These are phyloP conservation scores for Paramarasmius palmivorus DNA, from an alignment of 1,284 basidiomycete genomes.

Conservation along the genomic window DNA sequence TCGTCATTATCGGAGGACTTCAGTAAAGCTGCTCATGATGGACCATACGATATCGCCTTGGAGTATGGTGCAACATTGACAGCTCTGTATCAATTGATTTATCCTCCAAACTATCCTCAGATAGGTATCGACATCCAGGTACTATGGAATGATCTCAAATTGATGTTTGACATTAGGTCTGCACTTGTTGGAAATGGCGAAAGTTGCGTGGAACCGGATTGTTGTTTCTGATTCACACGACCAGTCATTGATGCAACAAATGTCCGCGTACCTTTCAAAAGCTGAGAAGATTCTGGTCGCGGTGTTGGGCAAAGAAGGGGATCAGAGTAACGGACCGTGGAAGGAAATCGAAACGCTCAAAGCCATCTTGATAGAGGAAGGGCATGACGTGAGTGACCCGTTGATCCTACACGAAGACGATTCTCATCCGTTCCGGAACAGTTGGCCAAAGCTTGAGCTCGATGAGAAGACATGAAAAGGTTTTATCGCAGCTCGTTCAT, in stretches of 20 bases:
- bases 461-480: no score
- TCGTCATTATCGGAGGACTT: conserved; percentile 61
- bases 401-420: neutral
- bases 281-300: conserved; percentile 3
- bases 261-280: neutral
- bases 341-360: conserved; percentile 36
- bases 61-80: conserved; percentile 55
- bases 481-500: no score
- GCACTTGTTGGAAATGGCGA: conserved; percentile 73
- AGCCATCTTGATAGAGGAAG: conserved; percentile 19
- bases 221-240: conserved; percentile 16
- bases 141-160: neutral
- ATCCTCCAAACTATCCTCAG: conserved; percentile 74
- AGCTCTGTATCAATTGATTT: conserved; percentile 64
- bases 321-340: conserved; percentile 40
- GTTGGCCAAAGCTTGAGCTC: neutral
- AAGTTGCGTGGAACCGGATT: conserved; percentile 69
- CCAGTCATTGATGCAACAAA: conserved; percentile 10
- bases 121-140: conserved; percentile 51
- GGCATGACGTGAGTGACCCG: neutral
- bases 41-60: conserved; percentile 52
- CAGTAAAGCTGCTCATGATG: conserved; percentile 66
- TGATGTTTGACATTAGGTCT: conserved; percentile 45
- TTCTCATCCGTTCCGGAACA: no score
- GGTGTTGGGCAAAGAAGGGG: conserved; percentile 42